A percentile compares a stretch with the other conserved stretches of the same genome.
Conservation (phyloP, 2,329 filamentous ascomycete species). For the Neonectria punicea region DNA sequence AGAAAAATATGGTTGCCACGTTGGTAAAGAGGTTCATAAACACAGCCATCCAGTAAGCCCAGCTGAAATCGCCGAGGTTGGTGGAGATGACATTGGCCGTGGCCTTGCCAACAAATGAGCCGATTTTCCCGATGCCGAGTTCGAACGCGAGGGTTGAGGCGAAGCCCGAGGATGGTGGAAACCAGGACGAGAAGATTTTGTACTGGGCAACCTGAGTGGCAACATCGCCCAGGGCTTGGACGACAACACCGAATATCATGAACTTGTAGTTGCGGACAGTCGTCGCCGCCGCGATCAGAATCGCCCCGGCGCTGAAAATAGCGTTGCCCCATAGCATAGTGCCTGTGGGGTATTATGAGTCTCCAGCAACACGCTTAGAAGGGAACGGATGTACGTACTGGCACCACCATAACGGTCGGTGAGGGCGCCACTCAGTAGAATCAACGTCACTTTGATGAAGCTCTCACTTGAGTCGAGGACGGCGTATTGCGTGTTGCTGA, state of each 20-base stretch:
- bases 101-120: conserved; percentile 68
- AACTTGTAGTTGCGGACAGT: conserved; percentile 66
- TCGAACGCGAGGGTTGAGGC: conserved; percentile 70
- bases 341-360: conserved; percentile 36
- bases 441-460: conserved; percentile 69
- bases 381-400: conserved; percentile 43
- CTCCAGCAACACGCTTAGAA: not conserved
- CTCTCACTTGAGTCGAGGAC: conserved; percentile 69
- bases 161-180: conserved; percentile 69
- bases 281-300: conserved; percentile 67
- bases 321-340: conserved; percentile 70
- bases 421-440: conserved; percentile 64
- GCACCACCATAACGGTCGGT: conserved; percentile 70
- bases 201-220: conserved; percentile 73
- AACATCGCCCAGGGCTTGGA: conserved; percentile 69
- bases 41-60: conserved; percentile 70
- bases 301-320: conserved; percentile 67
- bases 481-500: conserved; percentile 69
- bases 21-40: conserved; percentile 75
- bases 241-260: conserved; percentile 67
- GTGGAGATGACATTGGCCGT: conserved; percentile 68
- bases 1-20: conserved; percentile 62
- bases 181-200: conserved; percentile 74
- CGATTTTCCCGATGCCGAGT: conserved; percentile 69
- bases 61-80: conserved; percentile 68